phyloP scores from a whole-genome alignment of 1,139 yeast genomes.

The Debaryomyces nepalensis region DNA sequence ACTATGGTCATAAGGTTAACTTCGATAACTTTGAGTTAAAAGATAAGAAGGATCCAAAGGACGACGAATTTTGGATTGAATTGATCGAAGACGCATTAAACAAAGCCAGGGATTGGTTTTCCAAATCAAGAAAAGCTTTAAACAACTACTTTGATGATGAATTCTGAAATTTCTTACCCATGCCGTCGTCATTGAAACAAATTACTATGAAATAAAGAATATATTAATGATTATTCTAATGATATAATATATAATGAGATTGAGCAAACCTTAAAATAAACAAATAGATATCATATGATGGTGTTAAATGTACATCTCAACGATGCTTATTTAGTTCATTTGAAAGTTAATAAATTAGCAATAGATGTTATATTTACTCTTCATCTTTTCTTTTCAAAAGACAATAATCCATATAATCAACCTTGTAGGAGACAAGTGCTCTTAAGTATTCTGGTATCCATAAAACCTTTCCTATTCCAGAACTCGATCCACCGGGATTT shows the following conservation, averaged over 20 bases:
- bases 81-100: slow-evolving; percentile 59
- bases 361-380: slow-evolving; percentile 1
- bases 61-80: slow-evolving; percentile 51
- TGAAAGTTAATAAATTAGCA: neutral
- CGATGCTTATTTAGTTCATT: neutral
- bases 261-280: neutral
- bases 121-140: slow-evolving; percentile 58
- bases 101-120: slow-evolving; percentile 62
- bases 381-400: slow-evolving; percentile 28
- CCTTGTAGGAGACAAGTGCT: slow-evolving; percentile 28
- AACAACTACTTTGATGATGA: slow-evolving; percentile 61
- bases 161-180: slow-evolving; percentile 27
- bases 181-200: neutral
- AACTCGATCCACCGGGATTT: slow-evolving; percentile 48
- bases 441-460: slow-evolving; percentile 46
- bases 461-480: slow-evolving; percentile 51
- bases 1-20: slow-evolving; percentile 67
- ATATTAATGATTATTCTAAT: slow-evolving; percentile 5
- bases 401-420: slow-evolving; percentile 53
- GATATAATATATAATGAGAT: neutral
- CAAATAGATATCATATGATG: too few species aligned
- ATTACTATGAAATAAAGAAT: neutral
- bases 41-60: slow-evolving; percentile 11
- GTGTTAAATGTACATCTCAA: neutral
- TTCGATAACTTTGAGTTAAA: slow-evolving; percentile 45